Conservation (phyloP, 2,329 filamentous ascomycete genomes). For the Dendrostoma leiphaemia region DNA sequence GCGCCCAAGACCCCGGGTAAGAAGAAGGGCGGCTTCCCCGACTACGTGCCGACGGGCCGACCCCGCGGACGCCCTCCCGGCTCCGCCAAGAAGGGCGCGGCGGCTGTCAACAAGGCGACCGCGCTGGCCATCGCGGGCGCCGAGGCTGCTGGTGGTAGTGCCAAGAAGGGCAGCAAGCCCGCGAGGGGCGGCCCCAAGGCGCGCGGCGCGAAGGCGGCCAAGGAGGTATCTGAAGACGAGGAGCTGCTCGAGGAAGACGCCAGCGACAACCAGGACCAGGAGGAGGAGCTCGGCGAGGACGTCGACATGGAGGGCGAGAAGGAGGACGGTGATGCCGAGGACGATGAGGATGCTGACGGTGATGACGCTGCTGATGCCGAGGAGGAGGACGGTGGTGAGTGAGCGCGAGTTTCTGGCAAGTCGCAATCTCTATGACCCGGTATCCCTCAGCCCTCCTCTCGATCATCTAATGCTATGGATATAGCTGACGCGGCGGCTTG, state of each 20-base stretch:
- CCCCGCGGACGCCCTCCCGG: constrained; percentile 15
- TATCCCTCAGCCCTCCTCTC: neutral
- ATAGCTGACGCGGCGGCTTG: constrained; percentile 1
- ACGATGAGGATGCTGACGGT: constrained; percentile 7
- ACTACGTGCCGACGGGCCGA: neutral
- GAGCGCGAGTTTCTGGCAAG: constrained; percentile 16
- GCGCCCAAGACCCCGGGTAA: constrained; percentile 2
- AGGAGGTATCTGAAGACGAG: constrained; percentile 8
- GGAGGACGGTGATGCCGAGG: constrained; percentile 9
- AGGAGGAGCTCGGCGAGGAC: neutral
- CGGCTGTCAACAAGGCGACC: neutral
- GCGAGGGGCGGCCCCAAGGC: constrained; percentile 2
- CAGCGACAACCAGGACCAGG: neutral
- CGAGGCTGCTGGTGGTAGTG: neutral
- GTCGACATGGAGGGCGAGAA: neutral
- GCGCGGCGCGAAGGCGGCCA: neutral
- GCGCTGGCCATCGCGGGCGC: neutral
- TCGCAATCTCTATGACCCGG: neutral
- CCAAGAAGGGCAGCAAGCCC: neutral
- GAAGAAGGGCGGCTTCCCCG: neutral
- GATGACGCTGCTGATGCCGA: constrained; percentile 2
- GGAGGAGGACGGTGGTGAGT: constrained; percentile 17
- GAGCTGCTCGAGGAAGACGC: constrained; percentile 6
- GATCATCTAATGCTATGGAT: neutral
- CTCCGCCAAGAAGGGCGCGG: constrained; percentile 3